Percentiles rank a stretch among this genome's conserved stretches.
Evolutionary conservation across 140 eudicot species (phyloP).

Genomic region (Bidens hawaiensis): DNA sequence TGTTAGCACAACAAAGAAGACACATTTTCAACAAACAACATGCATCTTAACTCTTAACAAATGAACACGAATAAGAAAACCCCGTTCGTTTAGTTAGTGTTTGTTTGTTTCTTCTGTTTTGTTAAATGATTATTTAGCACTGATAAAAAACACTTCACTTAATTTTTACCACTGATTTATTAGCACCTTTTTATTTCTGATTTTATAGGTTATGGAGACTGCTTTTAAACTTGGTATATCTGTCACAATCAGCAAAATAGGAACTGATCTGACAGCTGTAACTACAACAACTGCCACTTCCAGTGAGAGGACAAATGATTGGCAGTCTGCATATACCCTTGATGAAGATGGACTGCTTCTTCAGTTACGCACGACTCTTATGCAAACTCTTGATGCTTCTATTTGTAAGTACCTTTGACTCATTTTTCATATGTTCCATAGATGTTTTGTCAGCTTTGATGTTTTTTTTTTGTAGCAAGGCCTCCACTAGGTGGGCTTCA

Average conservation of each 20-base stretch:
- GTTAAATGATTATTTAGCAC: no score
- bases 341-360: constrained; percentile 87
- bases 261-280: constrained; percentile 44
- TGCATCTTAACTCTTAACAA: no score
- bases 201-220: constrained; percentile 76
- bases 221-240: constrained; percentile 74
- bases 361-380: constrained; percentile 71
- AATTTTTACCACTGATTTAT: not conserved
- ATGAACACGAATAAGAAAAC: no score
- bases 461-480: constrained; percentile 62
- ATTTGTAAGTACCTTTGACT: constrained; percentile 36
- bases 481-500: constrained; percentile 44
- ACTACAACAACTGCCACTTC: constrained; percentile 44
- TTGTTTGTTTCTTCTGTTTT: no score
- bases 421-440: not conserved
- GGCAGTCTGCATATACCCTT: constrained; percentile 74
- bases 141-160: not conserved
- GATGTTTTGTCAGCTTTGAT: not conserved
- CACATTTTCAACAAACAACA: no score
- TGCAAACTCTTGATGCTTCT: constrained; percentile 74
- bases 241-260: constrained; percentile 62
- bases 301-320: constrained; percentile 54
- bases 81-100: no score
- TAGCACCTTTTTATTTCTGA: constrained; percentile 7
- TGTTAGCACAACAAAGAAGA: no score